Evolutionary conservation across 75 land plant genomes (phyloP), one percentile per base, ranked within the genome.

Genomic region (Picea sitchensis): DNA sequence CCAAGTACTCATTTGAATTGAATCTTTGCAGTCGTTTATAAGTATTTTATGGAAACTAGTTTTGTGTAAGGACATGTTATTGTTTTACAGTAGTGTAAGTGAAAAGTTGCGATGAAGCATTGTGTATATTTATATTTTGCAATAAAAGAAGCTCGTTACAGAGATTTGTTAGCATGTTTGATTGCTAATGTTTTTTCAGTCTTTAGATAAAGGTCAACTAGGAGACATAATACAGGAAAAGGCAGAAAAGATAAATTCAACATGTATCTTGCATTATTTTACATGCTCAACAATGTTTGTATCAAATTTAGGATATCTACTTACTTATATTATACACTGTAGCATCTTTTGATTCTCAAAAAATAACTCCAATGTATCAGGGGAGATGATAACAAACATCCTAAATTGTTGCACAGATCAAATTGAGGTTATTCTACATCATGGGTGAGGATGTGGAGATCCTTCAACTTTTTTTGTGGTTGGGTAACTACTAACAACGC

Each of bases 171-270:
- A 76, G 6, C 17, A 7, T 15, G 34, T 20, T 64, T 38, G 31
- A 12, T 80, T 4, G 15, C 17, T 51, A n/a, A 5, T 75, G 31
- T 14, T 75, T 34, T 34, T 0, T 14, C 90, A 95, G 98, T 92
- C 93, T n/a, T 76, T 96, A 6, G 96, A 94, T 69, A 96, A 94
- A 79, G 92, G 98, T 81, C 94, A 96, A 75, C 89, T 96, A 1
- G 94, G 96, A 44, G 85, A 91, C 76, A 32, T 89, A 18, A 79
- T 96, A 6, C 92, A 93, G 14, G 82, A 60, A 69, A 96, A 88
- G 82, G 92, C 86, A 58, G 86, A 81, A 68, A 96, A 94, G 79
- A 84, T 96, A 78, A 90, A 91, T 51, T 75, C 92, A 34, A 20
- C 84, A 89, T 96, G 96, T 96, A 17, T 32, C 0, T 47, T 30